Evolutionary conservation across 345 rosid genomes (phyloP).

Genomic region (Camelina neglecta): DNA sequence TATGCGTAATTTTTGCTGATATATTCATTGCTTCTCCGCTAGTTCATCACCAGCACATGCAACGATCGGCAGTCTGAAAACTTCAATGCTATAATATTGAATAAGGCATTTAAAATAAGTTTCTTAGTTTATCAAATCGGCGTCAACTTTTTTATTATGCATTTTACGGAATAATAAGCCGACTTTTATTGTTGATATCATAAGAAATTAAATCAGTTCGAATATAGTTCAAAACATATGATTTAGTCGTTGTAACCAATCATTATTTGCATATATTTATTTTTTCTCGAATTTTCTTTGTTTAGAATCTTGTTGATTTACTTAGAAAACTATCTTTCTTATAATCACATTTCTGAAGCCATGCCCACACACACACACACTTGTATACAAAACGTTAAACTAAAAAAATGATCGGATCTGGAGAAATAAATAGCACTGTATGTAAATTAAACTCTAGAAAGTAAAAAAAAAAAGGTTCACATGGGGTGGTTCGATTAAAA

Average conservation of each 20-base stretch:
- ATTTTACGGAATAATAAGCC: slow-evolving; percentile 22
- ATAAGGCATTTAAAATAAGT: not conserved
- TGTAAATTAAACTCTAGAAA: not conserved
- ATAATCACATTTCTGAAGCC: not conserved
- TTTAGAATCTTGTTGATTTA: slow-evolving; percentile 12
- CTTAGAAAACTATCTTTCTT: not conserved
- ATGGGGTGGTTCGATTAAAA: slow-evolving; percentile 30
- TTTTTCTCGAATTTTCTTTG: not conserved
- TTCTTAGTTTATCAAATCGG: slow-evolving; percentile 30
- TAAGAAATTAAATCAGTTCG: slow-evolving; percentile 6
- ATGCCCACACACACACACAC: not conserved
- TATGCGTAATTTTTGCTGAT: slow-evolving; percentile 38
- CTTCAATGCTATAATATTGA: slow-evolving; percentile 28
- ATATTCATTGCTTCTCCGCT: slow-evolving; percentile 44
- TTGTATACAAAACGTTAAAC: not conserved
- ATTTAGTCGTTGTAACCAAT: slow-evolving; percentile 38
- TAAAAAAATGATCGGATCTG: not conserved
- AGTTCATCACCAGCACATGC: slow-evolving; percentile 45
- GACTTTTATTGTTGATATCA: slow-evolving; percentile 29
- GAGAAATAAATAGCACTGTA: not conserved
- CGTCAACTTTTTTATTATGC: slow-evolving; percentile 34
- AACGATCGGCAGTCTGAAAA: slow-evolving; percentile 37
- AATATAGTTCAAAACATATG: slow-evolving; percentile 1
- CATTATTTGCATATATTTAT: slow-evolving; percentile 20
- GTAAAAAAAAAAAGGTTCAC: not conserved